A percentile compares a stretch with the other conserved stretches of the same genome.
phyloP scores from a whole-genome alignment of 2,329 filamentous ascomycete species.

The Ilyonectria mors-panacis region DNA sequence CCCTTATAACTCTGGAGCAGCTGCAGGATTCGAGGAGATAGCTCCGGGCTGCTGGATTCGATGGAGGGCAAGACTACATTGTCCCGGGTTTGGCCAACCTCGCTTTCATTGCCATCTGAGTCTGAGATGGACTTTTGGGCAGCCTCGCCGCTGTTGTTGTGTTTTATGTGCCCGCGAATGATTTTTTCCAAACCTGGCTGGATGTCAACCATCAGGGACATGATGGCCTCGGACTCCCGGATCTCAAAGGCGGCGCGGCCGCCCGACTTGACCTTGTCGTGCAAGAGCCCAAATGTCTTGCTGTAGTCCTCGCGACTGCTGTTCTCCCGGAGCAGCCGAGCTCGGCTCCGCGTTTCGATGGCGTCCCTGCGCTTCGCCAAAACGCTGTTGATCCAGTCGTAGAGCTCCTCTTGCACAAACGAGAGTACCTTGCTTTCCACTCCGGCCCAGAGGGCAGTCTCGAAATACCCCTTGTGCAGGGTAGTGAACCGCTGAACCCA shows the following conservation, averaged over 20 bases:
- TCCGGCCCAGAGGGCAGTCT: background rate
- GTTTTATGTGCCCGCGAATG: background rate
- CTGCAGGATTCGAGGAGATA: background rate
- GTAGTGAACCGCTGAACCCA: constrained; percentile 30
- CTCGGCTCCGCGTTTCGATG: background rate
- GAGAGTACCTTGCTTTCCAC: background rate
- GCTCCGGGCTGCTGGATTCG: constrained; percentile 3
- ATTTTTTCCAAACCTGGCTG: constrained; percentile 10
- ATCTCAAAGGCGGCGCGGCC: background rate
- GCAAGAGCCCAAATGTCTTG: background rate
- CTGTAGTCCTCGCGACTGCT: constrained; percentile 12
- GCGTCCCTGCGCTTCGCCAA: constrained; percentile 25
- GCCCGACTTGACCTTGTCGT: background rate
- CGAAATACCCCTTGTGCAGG: constrained; percentile 17
- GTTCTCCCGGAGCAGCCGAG: background rate
- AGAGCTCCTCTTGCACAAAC: constrained; percentile 7
- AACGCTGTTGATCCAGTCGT: background rate
- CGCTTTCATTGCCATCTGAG: background rate
- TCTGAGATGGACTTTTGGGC: background rate
- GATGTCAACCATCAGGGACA: constrained; percentile 36
- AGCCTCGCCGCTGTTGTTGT: background rate
- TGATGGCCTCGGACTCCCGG: constrained; percentile 32
- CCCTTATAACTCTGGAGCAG: background rate
- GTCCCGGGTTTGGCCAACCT: background rate
- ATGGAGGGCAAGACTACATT: constrained; percentile 3